A percentile compares a stretch with the other conserved stretches of the same genome.
These are phyloP conservation scores for Magnolia officinalis DNA, from an alignment of 164 flowering plant species.

Conservation along the genomic window DNA sequence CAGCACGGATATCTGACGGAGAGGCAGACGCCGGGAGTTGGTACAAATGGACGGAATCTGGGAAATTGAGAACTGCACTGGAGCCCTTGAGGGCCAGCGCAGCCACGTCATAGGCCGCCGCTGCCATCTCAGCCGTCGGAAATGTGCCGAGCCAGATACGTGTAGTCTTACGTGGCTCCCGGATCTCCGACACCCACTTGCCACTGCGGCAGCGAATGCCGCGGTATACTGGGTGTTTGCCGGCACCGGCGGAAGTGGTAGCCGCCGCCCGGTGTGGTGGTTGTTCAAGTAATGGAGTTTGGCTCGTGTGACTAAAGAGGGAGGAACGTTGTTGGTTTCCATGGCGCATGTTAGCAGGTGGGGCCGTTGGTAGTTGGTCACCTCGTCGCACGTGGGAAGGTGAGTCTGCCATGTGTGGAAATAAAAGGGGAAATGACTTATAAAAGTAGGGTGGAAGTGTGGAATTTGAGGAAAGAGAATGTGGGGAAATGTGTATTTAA, in stretches of 20 bases:
- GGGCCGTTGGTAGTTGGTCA: constrained; percentile 3
- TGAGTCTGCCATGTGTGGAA: background rate
- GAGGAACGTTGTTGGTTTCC: too few species aligned
- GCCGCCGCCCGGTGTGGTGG: background rate
- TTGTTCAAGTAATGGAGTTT: background rate
- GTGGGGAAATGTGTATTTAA: background rate
- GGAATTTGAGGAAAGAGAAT: background rate
- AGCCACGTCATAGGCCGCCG: constrained; percentile 79
- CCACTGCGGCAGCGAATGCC: constrained; percentile 67
- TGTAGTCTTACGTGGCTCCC: constrained; percentile 61
- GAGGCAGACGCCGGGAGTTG: constrained; percentile 48
- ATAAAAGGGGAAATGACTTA: background rate
- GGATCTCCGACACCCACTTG: constrained; percentile 81
- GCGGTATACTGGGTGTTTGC: constrained; percentile 39
- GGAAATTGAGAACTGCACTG: constrained; percentile 58
- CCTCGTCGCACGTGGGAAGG: background rate
- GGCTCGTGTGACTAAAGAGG: background rate
- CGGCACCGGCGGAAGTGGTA: constrained; percentile 1
- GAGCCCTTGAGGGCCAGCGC: constrained; percentile 56
- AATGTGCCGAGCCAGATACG: constrained; percentile 82
- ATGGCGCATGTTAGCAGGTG: background rate
- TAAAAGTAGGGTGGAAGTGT: background rate
- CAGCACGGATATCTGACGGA: constrained; percentile 47
- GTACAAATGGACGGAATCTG: constrained; percentile 21
- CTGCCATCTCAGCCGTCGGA: constrained; percentile 77